Conservation (phyloP, 2,329 filamentous ascomycete species). For the Xylariaceae sp. region DNA sequence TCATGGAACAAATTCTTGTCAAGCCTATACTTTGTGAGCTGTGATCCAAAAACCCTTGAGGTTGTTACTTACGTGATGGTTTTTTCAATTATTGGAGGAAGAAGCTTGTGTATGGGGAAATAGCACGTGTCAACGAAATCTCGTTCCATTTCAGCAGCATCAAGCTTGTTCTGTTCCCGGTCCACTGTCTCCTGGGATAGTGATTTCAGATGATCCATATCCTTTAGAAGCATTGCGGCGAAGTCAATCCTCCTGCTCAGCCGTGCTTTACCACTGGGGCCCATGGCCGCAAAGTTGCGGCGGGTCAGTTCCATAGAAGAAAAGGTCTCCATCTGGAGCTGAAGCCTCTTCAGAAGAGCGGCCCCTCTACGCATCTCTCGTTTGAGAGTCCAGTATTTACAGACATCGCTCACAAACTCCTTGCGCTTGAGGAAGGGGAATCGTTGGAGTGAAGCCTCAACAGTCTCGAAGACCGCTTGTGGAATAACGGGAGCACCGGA, state of each 20-base stretch:
- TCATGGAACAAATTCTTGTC: constrained; percentile 60
- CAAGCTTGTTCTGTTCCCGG: constrained; percentile 73
- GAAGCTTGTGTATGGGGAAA: constrained; percentile 76
- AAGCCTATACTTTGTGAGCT: constrained; percentile 49
- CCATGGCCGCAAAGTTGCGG: constrained; percentile 94
- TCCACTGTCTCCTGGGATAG: constrained; percentile 69
- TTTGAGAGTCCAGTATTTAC: constrained; percentile 97
- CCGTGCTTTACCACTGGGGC: constrained; percentile 72
- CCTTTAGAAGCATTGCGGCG: constrained; percentile 67
- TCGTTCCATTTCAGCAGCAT: constrained; percentile 70
- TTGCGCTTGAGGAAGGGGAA: constrained; percentile 81
- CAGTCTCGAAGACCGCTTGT: constrained; percentile 77
- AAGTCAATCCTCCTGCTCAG: constrained; percentile 84
- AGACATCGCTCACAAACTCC: constrained; percentile 88
- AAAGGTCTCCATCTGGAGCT: constrained; percentile 93
- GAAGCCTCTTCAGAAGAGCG: constrained; percentile 84
- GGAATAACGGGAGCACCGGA: constrained; percentile 95
- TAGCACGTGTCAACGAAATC: constrained; percentile 85
- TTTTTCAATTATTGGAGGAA: constrained; percentile 75
- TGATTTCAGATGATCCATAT: constrained; percentile 71
- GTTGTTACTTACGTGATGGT: constrained; percentile 67
- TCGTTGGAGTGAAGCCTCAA: constrained; percentile 76
- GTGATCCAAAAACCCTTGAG: constrained; percentile 6
- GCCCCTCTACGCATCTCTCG: constrained; percentile 88
- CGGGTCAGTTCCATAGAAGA: constrained; percentile 96